Evolutionary conservation across 2,329 filamentous ascomycete species (phyloP), one percentile per base, ranked within the genome.

Genomic region (Alternaria metachromatica): DNA sequence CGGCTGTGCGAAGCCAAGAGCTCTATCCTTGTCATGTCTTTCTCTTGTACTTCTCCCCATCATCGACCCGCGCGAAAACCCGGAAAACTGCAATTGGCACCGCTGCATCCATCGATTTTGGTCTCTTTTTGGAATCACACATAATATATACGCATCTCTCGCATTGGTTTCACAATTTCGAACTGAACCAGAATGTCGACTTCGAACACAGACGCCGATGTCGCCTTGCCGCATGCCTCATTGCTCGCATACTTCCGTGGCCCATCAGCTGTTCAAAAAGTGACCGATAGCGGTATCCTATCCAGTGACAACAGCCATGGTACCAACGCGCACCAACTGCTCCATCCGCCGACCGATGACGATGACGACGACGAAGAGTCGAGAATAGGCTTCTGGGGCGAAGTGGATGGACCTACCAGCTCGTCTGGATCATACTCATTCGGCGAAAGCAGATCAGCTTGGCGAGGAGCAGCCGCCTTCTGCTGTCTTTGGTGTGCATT

Each of bases 231-330:
- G 20, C 66, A 64, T 49, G 51, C 59, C 13, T 65, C 65, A 1
- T 60, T 73, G 20, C 64, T 68, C 23, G 51, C 65, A 11, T 68
- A 68, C 58, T 67, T 74, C 25, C 57, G 60, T 12, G 55, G 18
- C 18, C 23, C 60, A 18, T 8, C 25, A 56, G 10, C 41, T 23
- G 53, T 20, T 28, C 28, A 46, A 18, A 26, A 50, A 43, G 21
- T 41, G 30, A 49, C 5, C 23, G 25, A 37, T 30, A 60, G 13
- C 55, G 25, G 20, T 13, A 12, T 20, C 6, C 3, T 18, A 23
- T 21, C 57, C 43, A 37, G 28, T 25, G 28, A 45, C 18, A 50
- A 51, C 53, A 13, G 45, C 59, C n/a, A 37, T 30, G 37, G 26
- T 20, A 13, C 13, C n/a, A 23, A 50, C 15, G 15, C n/a, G 37